A percentile compares a stretch with the other conserved stretches of the same genome.
These are phyloP conservation scores for Calamus simplicifolius DNA, from an alignment of 176 grass and related monocot species.

Conservation along the genomic window DNA sequence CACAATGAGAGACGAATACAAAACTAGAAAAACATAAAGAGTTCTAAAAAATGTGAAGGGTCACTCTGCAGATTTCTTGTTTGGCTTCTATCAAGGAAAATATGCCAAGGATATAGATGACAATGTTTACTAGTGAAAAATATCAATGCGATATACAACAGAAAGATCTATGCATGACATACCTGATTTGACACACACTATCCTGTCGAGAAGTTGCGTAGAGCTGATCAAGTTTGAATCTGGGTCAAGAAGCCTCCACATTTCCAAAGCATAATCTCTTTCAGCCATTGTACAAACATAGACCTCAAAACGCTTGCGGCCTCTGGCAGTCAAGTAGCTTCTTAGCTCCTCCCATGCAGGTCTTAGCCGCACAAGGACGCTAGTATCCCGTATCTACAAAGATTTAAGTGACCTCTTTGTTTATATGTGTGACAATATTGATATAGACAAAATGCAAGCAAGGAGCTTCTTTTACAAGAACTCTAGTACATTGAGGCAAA, in stretches of 20 bases:
- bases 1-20: too few relatives aligned
- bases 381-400: slow-evolving; percentile 89
- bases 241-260: slow-evolving; percentile 96
- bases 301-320: slow-evolving; percentile 96
- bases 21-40: too few relatives aligned
- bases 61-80: too few relatives aligned
- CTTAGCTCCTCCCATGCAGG: slow-evolving; percentile 96
- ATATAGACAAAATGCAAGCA: too few relatives aligned
- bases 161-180: slow-evolving; percentile 12
- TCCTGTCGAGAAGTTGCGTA: slow-evolving; percentile 67
- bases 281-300: slow-evolving; percentile 99
- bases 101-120: too few relatives aligned
- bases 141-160: background rate
- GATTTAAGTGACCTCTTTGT: background rate
- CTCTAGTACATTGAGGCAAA: too few relatives aligned
- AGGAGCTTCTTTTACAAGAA: too few relatives aligned
- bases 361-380: slow-evolving; percentile 85
- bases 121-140: too few relatives aligned
- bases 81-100: too few relatives aligned
- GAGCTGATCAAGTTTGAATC: slow-evolving; percentile 83
- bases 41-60: too few relatives aligned
- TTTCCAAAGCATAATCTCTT: slow-evolving; percentile 98
- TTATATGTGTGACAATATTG: too few relatives aligned
- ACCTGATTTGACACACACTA: slow-evolving; percentile 99
- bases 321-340: slow-evolving; percentile 89